These are phyloP conservation scores for Phyllachora maydis DNA, from an alignment of 2,329 filamentous ascomycete species.

Conservation along the genomic window DNA sequence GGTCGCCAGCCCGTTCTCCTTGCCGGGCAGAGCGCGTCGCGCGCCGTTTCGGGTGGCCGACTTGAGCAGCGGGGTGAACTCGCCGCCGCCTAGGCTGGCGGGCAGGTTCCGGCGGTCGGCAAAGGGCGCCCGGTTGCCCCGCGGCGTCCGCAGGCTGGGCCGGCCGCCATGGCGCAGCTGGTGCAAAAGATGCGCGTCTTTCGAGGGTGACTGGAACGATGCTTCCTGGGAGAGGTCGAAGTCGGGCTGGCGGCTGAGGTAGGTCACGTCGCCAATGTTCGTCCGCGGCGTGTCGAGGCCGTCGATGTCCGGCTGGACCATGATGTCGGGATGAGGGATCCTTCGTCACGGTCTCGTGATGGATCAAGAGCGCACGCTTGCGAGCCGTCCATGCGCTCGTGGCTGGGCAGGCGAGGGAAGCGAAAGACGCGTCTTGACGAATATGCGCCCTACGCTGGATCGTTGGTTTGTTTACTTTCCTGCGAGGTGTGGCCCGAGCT, in stretches of 20 bases:
- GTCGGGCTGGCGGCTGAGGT: slow-evolving; percentile 46
- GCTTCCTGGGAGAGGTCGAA: slow-evolving; percentile 76
- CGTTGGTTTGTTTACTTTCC: too few species aligned
- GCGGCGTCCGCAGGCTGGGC: slow-evolving; percentile 51
- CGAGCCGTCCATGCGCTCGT: too few species aligned
- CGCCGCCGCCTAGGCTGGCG: slow-evolving; percentile 41
- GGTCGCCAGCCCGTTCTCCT: slow-evolving; percentile 37
- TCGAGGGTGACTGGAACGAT: slow-evolving; percentile 66
- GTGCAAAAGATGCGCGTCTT: slow-evolving; percentile 56
- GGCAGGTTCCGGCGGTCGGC: slow-evolving; percentile 53
- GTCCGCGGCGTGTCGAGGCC: slow-evolving; percentile 74
- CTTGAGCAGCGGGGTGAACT: slow-evolving; percentile 90
- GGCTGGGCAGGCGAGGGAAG: too few species aligned
- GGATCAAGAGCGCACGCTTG: too few species aligned
- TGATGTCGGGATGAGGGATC: too few species aligned
- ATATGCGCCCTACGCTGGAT: too few species aligned
- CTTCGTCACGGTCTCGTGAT: too few species aligned
- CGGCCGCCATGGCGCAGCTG: slow-evolving; percentile 48
- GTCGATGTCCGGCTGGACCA: slow-evolving; percentile 42
- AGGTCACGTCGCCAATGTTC: slow-evolving; percentile 67
- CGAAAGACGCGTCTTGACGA: too few species aligned
- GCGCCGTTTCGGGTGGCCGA: slow-evolving; percentile 53
- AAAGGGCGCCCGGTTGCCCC: slow-evolving; percentile 44
- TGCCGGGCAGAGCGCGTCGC: slow-evolving; percentile 33
- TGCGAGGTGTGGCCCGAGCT: too few species aligned